These are phyloP conservation scores for Neolentinus lepideus DNA, from an alignment of 1,284 basidiomycete genomes.

Conservation along the genomic window DNA sequence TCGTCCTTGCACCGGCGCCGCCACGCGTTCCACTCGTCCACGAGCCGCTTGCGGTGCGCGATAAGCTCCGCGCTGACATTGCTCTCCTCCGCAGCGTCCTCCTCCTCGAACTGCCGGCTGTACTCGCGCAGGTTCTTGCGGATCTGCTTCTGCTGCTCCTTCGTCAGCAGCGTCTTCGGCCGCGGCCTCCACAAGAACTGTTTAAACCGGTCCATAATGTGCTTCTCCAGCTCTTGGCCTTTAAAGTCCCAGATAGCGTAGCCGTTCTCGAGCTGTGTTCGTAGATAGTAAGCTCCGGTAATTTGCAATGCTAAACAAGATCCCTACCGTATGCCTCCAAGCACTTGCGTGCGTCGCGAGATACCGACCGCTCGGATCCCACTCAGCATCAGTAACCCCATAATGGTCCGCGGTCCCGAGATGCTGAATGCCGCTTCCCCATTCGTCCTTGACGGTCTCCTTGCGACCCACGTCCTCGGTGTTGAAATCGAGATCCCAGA, in stretches of 20 bases:
- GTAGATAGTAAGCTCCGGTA: slow-evolving; percentile 3
- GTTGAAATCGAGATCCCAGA: slow-evolving; percentile 97
- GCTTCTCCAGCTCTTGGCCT: slow-evolving; percentile 87
- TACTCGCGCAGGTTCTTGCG: slow-evolving; percentile 91
- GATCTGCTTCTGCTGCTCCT: slow-evolving; percentile 86
- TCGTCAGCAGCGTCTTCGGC: slow-evolving; percentile 80
- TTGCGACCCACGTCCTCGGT: slow-evolving; percentile 63
- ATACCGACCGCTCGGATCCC: slow-evolving; percentile 97
- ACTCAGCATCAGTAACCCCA: slow-evolving; percentile 96
- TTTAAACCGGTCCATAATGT: slow-evolving; percentile 93
- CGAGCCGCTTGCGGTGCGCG: slow-evolving; percentile 84
- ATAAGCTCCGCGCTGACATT: slow-evolving; percentile 92
- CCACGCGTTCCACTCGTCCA: slow-evolving; percentile 99
- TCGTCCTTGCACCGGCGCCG: slow-evolving; percentile 56
- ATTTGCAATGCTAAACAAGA: neutral
- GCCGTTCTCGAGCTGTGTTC: slow-evolving; percentile 84
- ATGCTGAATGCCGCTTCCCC: slow-evolving; percentile 84
- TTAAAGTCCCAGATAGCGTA: slow-evolving; percentile 98
- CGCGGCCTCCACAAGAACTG: slow-evolving; percentile 98
- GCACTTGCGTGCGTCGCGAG: slow-evolving; percentile 91
- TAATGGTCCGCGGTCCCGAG: slow-evolving; percentile 94
- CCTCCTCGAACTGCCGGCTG: slow-evolving; percentile 91
- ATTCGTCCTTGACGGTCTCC: slow-evolving; percentile 61
- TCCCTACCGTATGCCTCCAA: slow-evolving; percentile 87
- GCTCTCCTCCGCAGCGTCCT: slow-evolving; percentile 93